phyloP scores from a whole-genome alignment of 768 basidiomycete genomes.

The Pisolithus marmoratus region DNA sequence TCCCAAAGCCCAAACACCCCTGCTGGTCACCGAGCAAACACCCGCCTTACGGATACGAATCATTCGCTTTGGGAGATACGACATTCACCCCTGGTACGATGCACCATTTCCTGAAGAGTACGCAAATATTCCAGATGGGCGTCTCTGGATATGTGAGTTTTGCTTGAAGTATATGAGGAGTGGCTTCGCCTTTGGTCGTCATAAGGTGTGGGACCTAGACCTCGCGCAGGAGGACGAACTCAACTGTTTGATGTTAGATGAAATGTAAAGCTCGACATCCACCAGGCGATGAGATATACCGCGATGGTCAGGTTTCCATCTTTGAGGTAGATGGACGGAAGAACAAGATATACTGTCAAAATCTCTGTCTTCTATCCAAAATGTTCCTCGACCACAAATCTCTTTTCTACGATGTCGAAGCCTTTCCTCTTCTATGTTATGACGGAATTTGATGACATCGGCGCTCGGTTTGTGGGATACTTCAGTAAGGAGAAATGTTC shows the following conservation, averaged over 20 bases:
- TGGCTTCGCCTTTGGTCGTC: conserved; percentile 76
- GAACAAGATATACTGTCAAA: conserved; percentile 99
- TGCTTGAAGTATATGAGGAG: conserved; percentile 99
- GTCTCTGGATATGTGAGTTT: conserved; percentile 96
- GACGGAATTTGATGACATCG: conserved; percentile 83
- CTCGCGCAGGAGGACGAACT: not conserved
- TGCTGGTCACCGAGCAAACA: conserved; percentile 14
- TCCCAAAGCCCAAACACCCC: conserved; percentile 27
- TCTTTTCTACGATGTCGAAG: conserved; percentile 97
- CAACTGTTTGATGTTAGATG: conserved; percentile 45
- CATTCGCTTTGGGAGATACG: conserved; percentile 86
- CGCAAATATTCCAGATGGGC: conserved; percentile 83
- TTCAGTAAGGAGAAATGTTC: conserved; percentile 99
- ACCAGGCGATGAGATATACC: conserved; percentile 97
- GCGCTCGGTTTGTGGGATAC: conserved; percentile 94
- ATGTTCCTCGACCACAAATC: conserved; percentile 99
- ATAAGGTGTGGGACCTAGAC: conserved; percentile 55
- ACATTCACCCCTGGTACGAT: conserved; percentile 98
- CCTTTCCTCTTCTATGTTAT: conserved; percentile 99
- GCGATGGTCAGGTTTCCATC: conserved; percentile 81
- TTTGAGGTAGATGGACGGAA: conserved; percentile 98
- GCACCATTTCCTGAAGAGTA: conserved; percentile 99
- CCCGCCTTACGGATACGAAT: conserved; percentile 66
- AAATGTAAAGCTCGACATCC: conserved; percentile 96
- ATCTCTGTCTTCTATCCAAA: conserved; percentile 93